Evolutionary conservation across 1,139 yeast genomes (phyloP), one percentile per base, ranked within the genome.

Genomic region (Kurtzmaniella natalensis): DNA sequence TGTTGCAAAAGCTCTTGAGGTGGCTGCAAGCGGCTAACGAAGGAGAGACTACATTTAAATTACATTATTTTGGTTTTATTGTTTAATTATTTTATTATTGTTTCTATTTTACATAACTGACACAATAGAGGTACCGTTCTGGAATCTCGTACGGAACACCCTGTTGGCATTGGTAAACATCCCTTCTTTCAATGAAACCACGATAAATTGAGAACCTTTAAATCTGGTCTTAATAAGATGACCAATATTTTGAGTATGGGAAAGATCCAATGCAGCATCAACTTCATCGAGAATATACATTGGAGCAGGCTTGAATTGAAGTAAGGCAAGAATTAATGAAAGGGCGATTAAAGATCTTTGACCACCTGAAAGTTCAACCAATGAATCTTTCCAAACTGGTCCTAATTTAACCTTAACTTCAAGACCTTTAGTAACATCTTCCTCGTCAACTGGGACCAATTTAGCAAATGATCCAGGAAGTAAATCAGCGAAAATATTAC

Each of bases 151-250:
- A 48, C 95, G 74, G 57, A 88, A 94, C 21, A 94, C 87, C 41
- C 95, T 71, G 53, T 94, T 94, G 10, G 98, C 99, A 60, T 94
- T 94, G 18, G 95, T 83, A 54, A 92, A 94, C 96, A 94, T 87
- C 11, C 97, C 98, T 56, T 94, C 98, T 55, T 94, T 94, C 61
- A 94, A 76, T 19, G 96, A 85, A 14, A 94, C 98, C 36, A 94
- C 95, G 45, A 94, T 89, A 52, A 94, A 94, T 55, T 94, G 99
- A 2, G 96, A 83, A 0, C 95, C 96, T 55, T 85, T 83, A 60
- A 94, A 94, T 47, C 96, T 69, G 0, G 96, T 89, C 61, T 89
- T 92, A 57, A 94, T 92, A 53, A 94, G 69, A 53, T 88, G 96
- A 4, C 99, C 99, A 50, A 94, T 92, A 51, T 92, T 92, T 57